phyloP scores from a whole-genome alignment of 495 filamentous ascomycete species.

The Pyrenula aspistea region DNA sequence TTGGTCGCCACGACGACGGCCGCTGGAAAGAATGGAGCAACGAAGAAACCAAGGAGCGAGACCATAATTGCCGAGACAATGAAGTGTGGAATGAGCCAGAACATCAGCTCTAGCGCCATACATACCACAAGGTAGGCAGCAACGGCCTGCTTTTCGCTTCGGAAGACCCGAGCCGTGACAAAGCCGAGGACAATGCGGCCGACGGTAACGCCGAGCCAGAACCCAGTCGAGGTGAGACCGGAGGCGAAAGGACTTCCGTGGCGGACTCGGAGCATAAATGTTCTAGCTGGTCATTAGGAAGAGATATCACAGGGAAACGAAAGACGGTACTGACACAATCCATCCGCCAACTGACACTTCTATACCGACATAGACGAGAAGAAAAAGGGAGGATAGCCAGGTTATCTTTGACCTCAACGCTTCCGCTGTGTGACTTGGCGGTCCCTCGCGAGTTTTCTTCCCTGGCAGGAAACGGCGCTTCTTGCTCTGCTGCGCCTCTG shows the following conservation, averaged over 20 bases:
- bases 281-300: too few relatives aligned
- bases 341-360: conserved; percentile 74
- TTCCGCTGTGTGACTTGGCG: conserved; percentile 40
- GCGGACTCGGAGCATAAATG: conserved; percentile 50
- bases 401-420: conserved; percentile 48
- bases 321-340: too few relatives aligned
- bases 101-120: conserved; percentile 44
- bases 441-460: conserved; percentile 9
- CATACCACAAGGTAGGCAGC: conserved; percentile 38
- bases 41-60: conserved; percentile 59
- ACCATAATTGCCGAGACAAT: conserved; percentile 59
- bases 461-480: neutral
- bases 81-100: conserved; percentile 62
- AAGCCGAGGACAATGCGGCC: conserved; percentile 50
- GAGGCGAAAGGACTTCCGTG: conserved; percentile 40
- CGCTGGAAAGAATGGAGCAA: conserved; percentile 57
- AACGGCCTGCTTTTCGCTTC: conserved; percentile 47
- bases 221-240: conserved; percentile 53
- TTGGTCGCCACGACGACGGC: conserved; percentile 72
- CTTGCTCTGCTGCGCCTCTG: conserved; percentile 1
- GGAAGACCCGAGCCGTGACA: conserved; percentile 39
- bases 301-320: too few relatives aligned
- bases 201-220: conserved; percentile 54
- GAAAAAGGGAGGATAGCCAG: conserved; percentile 67
- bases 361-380: conserved; percentile 71